A percentile compares a stretch with the other conserved stretches of the same genome.
Evolutionary conservation across 1,139 yeast species (phyloP).

Genomic region (Hemisphaericaspora lyxosophila): DNA sequence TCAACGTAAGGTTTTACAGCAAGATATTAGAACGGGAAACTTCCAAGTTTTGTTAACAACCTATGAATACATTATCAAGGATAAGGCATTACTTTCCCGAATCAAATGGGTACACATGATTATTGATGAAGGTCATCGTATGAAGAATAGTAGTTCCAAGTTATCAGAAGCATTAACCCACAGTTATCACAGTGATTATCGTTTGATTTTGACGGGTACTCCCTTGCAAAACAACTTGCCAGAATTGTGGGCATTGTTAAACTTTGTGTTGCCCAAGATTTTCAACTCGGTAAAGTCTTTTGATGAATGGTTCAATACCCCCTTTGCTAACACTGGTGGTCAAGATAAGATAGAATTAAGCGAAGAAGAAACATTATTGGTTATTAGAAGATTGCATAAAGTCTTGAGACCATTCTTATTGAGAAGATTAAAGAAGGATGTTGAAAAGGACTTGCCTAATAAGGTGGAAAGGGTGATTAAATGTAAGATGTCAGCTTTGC

Average conservation of each 20-base stretch:
- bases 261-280: constrained; percentile 76
- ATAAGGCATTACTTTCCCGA: constrained; percentile 63
- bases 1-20: constrained; percentile 65
- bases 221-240: constrained; percentile 84
- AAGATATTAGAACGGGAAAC: constrained; percentile 61
- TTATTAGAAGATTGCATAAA: constrained; percentile 92
- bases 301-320: constrained; percentile 87
- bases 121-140: constrained; percentile 87
- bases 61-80: constrained; percentile 76
- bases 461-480: constrained; percentile 93
- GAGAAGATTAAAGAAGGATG: constrained; percentile 95
- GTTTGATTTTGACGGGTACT: constrained; percentile 83
- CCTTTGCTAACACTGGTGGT: constrained; percentile 78
- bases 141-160: constrained; percentile 78
- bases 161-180: constrained; percentile 71
- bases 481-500: constrained; percentile 90
- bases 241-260: constrained; percentile 79
- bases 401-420: constrained; percentile 92
- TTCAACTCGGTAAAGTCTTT: constrained; percentile 83
- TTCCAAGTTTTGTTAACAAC: constrained; percentile 79
- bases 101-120: constrained; percentile 83
- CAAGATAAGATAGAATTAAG: constrained; percentile 77
- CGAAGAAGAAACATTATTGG: constrained; percentile 92
- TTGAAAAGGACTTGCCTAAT: constrained; percentile 93
- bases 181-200: constrained; percentile 68